Base-by-base conservation (phyloP, 306 rosid genomes). In the Macrotyloma uniflorum region DNA sequence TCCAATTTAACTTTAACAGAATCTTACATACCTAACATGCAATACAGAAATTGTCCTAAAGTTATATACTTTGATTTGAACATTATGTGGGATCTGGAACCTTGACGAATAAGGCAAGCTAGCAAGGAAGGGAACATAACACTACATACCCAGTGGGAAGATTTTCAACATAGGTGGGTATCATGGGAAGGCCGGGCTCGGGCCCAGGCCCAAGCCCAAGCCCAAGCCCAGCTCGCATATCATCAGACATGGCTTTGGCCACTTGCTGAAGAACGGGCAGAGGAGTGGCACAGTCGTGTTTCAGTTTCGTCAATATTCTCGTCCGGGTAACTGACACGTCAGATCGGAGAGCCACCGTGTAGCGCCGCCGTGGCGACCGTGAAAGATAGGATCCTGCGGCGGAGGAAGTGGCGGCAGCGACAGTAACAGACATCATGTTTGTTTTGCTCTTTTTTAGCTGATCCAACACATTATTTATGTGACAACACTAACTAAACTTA, bases 131-230 rank as follows among this genome's bases (percentile, higher is more conserved):
- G 38, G 38, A 35, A 35, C 38, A 35, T 11, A 76, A 22, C 1
- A 22, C 1, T 36, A 72, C 13, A 15, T 87, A 94, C 98, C 98
- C 98, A n/a, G 86, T 87, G 33, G 97, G 98, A 38, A 94, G 98
- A 72, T 54, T 74, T 68, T 90, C 84, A 70, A 90, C 95, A 72
- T 84, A 92, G 83, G 92, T 87, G 55, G 90, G 97, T 55, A 94
- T 90, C 98, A 94, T 94, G 80, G 93, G 89, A 78, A 94, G 98
- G 33, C 87, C 91, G 43, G 80, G 79, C 4, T 86, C 91, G 43
- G 80, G 79, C 4, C 85, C 89, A 6, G 46, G 24, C 68, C 46
- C 28, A 9, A 19, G 32, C 86, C 87, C 68, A 61, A 38, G 13
- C 3, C 65, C 85, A 15, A 94, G 98, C 18, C 98, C 98, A 9